Evolutionary conservation across 2,329 filamentous ascomycete species (phyloP).

Genomic region (Periconia digitata): DNA sequence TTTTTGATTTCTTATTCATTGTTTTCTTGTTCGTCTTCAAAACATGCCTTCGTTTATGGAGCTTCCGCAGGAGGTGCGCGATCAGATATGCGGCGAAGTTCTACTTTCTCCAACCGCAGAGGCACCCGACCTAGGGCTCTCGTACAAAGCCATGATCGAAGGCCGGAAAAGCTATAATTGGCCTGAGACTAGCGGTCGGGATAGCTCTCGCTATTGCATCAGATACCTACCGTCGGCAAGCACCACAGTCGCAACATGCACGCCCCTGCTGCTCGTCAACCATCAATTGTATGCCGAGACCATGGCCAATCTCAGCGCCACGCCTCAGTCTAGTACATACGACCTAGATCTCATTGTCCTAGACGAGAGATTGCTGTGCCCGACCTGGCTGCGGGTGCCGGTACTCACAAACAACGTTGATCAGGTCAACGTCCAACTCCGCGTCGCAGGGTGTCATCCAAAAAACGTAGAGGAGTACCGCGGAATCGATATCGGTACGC

Average conservation of each 20-base stretch:
- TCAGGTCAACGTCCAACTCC: conserved; percentile 11
- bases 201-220: not conserved
- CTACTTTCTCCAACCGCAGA: conserved; percentile 5
- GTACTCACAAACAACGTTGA: conserved; percentile 10
- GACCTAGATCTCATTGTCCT: conserved; percentile 16
- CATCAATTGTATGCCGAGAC: conserved; percentile 16
- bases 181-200: not conserved
- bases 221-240: conserved; percentile 2
- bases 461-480: conserved; percentile 1
- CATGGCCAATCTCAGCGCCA: conserved; percentile 4
- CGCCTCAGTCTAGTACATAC: conserved; percentile 3
- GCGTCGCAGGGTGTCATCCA: conserved; percentile 11
- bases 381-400: conserved; percentile 17
- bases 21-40: too few species aligned
- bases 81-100: conserved; percentile 15
- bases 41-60: conserved; percentile 34
- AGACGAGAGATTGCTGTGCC: conserved; percentile 14
- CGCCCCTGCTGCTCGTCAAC: conserved; percentile 12
- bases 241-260: conserved; percentile 3
- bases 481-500: conserved; percentile 1
- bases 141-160: conserved; percentile 4
- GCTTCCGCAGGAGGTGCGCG: conserved; percentile 19
- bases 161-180: not conserved
- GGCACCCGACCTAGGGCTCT: conserved; percentile 4
- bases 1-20: too few species aligned